Percentiles rank a stretch among this genome's conserved stretches.
These are phyloP conservation scores for Piper betle DNA, from an alignment of 164 flowering plant species.

Conservation along the genomic window DNA sequence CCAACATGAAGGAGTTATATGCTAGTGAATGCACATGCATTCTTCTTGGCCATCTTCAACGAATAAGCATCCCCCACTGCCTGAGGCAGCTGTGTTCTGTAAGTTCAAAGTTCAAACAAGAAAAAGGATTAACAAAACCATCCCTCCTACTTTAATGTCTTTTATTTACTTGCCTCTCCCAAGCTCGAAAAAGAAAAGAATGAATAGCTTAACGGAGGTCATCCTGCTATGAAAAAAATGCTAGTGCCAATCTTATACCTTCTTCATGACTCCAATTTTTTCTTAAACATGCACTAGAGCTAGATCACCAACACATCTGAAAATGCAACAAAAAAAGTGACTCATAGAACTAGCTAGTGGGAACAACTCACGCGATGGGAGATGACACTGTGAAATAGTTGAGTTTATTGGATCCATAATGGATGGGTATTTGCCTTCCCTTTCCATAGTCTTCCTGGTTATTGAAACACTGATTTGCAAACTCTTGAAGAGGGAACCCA, in stretches of 20 bases:
- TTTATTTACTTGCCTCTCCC: too few relatives aligned
- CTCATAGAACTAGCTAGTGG: not conserved
- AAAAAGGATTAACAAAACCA: not conserved
- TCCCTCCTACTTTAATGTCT: too few relatives aligned
- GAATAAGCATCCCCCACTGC: constrained; percentile 99
- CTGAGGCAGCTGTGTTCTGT: constrained; percentile 84
- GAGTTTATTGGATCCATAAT: constrained; percentile 62
- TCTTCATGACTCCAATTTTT: too few relatives aligned
- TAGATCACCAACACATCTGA: not conserved
- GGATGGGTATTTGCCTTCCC: constrained; percentile 93
- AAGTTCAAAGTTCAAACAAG: not conserved
- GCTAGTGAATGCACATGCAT: constrained; percentile 40
- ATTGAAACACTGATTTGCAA: constrained; percentile 72
- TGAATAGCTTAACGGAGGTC: too few relatives aligned
- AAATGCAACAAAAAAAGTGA: not conserved
- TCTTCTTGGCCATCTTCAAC: constrained; percentile 78
- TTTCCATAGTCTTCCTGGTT: constrained; percentile 67
- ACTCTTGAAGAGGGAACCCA: constrained; percentile 75
- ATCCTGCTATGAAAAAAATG: too few relatives aligned
- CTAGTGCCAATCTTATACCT: too few relatives aligned
- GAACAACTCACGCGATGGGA: constrained; percentile 68
- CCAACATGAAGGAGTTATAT: not conserved
- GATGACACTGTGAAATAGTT: constrained; percentile 81
- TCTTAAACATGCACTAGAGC: too few relatives aligned
- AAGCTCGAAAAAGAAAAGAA: too few relatives aligned